Base-by-base conservation (phyloP, 2,329 filamentous ascomycete species). In the Fusarium sublunatum region DNA sequence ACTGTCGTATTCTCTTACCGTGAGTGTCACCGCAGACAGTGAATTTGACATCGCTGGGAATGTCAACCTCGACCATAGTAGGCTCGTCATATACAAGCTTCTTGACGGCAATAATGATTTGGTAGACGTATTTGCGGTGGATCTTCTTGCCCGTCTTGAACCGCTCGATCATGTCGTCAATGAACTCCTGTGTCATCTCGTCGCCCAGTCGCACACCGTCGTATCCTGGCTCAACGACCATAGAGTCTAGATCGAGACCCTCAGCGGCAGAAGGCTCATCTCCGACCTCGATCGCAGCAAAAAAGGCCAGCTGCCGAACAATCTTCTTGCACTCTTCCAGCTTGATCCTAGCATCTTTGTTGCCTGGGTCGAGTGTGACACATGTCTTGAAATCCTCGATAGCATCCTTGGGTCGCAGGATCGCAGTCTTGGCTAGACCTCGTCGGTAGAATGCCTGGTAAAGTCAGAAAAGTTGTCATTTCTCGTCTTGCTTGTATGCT, bases 1-100 rank as follows among this genome's bases (percentile, higher is more conserved):
- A 26, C 40, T 9, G 13, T 13, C 15, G n/a, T n/a, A 13, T 15
- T 28, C 58, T 78, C 83, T 70, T 78, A 92, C 92, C 95, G 75
- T 99, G 95, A 6, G 95, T 99, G 76, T 99, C 95, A 76, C 95
- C 95, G 74, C 95, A 99, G 52, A 99, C 93, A 3, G 95, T 99
- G 71, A 99, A 82, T 73, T 90, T 86, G 55, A 90, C 87, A 53
- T 89, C 92, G 41, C 91, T 80, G 6, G 90, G 87, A 51, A 99
- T 88, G 45, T 91, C 86, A 74, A 95, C 86, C 79, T 99, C 95
- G 25, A 97, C 93, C 95, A 99, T 97, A 25, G 95, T 99, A 13
- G 94, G 86, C 79, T 99, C 95, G 49, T 93, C 88, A 75, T 94
- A 93, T 41, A 97, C 89, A 55, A 99, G 86, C 64, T 97, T 89